Evolutionary conservation across 345 rosid genomes (phyloP).

Genomic region (Dipteronia sinensis): DNA sequence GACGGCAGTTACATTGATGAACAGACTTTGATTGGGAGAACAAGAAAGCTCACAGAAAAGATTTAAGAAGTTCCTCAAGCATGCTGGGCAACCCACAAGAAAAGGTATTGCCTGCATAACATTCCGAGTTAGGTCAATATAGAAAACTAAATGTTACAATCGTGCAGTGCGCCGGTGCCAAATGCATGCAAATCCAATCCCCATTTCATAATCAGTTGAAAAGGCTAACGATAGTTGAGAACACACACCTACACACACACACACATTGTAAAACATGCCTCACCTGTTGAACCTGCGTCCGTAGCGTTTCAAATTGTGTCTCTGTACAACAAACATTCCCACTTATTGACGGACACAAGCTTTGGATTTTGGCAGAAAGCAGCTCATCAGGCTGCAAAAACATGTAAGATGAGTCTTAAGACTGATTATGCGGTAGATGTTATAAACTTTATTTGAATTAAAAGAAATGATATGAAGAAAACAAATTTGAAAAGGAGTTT

Average conservation of each 20-base stretch:
- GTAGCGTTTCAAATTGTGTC: conserved; percentile 80
- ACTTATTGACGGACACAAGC: conserved; percentile 87
- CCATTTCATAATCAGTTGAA: neutral
- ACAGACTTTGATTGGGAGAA: conserved; percentile 89
- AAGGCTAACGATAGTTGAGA: neutral
- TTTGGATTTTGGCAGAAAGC: conserved; percentile 89
- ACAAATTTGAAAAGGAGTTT: neutral
- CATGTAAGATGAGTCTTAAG: conserved; percentile 1
- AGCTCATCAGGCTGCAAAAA: conserved; percentile 80
- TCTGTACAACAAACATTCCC: conserved; percentile 95
- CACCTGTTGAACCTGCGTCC: conserved; percentile 95
- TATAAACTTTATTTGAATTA: neutral
- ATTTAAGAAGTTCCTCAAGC: conserved; percentile 94
- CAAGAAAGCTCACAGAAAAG: conserved; percentile 93
- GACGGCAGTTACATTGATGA: conserved; percentile 84
- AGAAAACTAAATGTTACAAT: neutral
- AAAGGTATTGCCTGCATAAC: conserved; percentile 85
- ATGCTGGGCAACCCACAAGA: conserved; percentile 98
- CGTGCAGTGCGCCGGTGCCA: neutral
- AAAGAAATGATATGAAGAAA: neutral
- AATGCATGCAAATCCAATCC: neutral
- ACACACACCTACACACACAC: neutral
- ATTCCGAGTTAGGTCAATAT: neutral
- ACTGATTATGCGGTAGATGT: neutral
- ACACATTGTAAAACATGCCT: conserved; percentile 6